phyloP scores from a whole-genome alignment of 2,329 filamentous ascomycete species.

The Furcasterigmium furcatum region DNA sequence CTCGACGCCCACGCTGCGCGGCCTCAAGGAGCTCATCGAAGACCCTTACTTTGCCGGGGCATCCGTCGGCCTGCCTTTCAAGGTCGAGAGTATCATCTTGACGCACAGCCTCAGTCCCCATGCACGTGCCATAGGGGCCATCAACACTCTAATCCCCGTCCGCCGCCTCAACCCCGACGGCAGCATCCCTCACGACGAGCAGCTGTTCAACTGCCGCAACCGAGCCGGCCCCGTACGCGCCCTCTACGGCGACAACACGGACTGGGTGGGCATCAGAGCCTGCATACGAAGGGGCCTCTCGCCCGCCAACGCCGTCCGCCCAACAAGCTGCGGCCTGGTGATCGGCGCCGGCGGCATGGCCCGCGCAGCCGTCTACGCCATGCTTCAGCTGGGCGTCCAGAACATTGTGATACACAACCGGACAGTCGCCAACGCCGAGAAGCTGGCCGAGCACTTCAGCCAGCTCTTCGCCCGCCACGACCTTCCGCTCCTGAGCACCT shows the following conservation, averaged over 20 bases:
- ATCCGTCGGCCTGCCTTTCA: slow-evolving; percentile 71
- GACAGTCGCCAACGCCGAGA: slow-evolving; percentile 63
- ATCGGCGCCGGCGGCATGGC: slow-evolving; percentile 74
- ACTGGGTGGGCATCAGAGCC: slow-evolving; percentile 76
- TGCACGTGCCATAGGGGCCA: slow-evolving; percentile 70
- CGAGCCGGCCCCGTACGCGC: slow-evolving; percentile 64
- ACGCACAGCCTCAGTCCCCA: slow-evolving; percentile 69
- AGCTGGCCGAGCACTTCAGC: slow-evolving; percentile 69
- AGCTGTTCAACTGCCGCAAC: slow-evolving; percentile 53
- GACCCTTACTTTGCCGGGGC: slow-evolving; percentile 69
- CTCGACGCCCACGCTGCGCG: slow-evolving; percentile 59
- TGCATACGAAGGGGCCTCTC: slow-evolving; percentile 71
- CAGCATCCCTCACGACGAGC: slow-evolving; percentile 50
- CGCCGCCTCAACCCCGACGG: slow-evolving; percentile 56
- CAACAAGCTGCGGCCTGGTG: slow-evolving; percentile 53
- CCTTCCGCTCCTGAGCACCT: slow-evolving; percentile 36
- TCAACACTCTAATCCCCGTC: slow-evolving; percentile 73
- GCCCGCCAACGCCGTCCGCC: slow-evolving; percentile 63
- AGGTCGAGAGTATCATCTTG: slow-evolving; percentile 67
- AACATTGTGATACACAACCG: slow-evolving; percentile 75
- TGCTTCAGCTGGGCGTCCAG: slow-evolving; percentile 73
- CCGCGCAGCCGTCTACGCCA: slow-evolving; percentile 71
- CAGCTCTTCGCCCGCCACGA: slow-evolving; percentile 42
- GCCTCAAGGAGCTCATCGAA: slow-evolving; percentile 60
- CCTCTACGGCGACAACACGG: slow-evolving; percentile 76